Percentiles rank a stretch among this genome's conserved stretches.
Evolutionary conservation across 2,329 filamentous ascomycete genomes (phyloP).

Genomic region (Penicillium sp.): DNA sequence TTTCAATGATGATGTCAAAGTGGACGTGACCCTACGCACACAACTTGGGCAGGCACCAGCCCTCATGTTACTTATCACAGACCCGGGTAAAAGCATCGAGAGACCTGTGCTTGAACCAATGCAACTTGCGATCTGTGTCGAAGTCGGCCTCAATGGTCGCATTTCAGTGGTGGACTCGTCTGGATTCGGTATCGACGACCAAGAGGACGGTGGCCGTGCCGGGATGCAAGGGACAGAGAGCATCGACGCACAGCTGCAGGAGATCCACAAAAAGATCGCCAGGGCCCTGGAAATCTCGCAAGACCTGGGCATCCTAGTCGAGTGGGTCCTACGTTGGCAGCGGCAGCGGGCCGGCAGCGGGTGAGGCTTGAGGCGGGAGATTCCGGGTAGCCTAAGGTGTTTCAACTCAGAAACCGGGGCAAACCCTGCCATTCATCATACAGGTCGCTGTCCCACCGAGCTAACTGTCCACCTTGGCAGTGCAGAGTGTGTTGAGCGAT

Average conservation of each 20-base stretch:
- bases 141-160: conserved; percentile 41
- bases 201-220: conserved; percentile 8
- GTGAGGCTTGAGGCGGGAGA: conserved; percentile 10
- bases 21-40: conserved; percentile 39
- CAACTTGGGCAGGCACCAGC: conserved; percentile 38
- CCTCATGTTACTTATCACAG: conserved; percentile 37
- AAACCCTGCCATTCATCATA: not conserved
- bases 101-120: conserved; percentile 11
- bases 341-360: conserved; percentile 27
- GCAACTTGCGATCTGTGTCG: conserved; percentile 35
- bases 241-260: conserved; percentile 13
- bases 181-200: conserved; percentile 29
- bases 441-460: not conserved
- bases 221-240: conserved; percentile 21
- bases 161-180: conserved; percentile 37
- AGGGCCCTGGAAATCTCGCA: conserved; percentile 43
- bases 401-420: not conserved
- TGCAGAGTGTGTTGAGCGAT: not conserved
- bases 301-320: conserved; percentile 43
- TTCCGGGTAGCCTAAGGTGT: conserved; percentile 1
- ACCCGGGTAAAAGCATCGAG: conserved; percentile 16
- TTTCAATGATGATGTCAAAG: conserved; percentile 27
- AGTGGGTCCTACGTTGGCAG: conserved; percentile 41
- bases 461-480: not conserved
- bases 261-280: conserved; percentile 34